phyloP scores from a whole-genome alignment of 2,329 filamentous ascomycete genomes.

The Aspergillus fischeri region DNA sequence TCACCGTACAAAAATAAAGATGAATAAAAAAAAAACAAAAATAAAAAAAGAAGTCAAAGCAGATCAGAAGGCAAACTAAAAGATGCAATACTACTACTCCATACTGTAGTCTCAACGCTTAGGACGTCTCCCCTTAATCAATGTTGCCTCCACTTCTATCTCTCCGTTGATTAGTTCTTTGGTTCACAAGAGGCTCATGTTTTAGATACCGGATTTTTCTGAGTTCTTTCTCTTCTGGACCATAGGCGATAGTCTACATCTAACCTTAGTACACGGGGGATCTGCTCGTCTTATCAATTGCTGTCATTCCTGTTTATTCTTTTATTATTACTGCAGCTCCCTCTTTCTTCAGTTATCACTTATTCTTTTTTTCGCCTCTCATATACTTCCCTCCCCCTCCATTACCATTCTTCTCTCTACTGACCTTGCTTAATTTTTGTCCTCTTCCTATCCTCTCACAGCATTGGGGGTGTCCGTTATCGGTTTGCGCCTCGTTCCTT shows the following conservation, averaged over 20 bases:
- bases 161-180: neutral
- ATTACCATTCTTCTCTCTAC: neutral
- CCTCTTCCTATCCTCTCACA: neutral
- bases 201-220: neutral
- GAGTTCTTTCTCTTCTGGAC: neutral
- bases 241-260: neutral
- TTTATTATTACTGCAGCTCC: constrained; percentile 1
- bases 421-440: constrained; percentile 4
- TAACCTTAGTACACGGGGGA: constrained; percentile 13
- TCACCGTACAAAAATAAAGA: neutral
- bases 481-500: neutral
- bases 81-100: neutral
- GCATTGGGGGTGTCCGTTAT: neutral
- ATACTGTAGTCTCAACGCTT: constrained; percentile 4
- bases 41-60: neutral
- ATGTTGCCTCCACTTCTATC: neutral
- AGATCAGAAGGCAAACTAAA: constrained; percentile 1
- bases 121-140: constrained; percentile 5
- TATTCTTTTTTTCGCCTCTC: constrained; percentile 4
- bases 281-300: constrained; percentile 3
- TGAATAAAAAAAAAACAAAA: neutral
- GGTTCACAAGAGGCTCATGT: constrained; percentile 1
- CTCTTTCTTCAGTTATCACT: constrained; percentile 4
- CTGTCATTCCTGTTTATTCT: constrained; percentile 8
- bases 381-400: constrained; percentile 8